Base-by-base conservation (phyloP, 140 eudicot species). In the Bidens hawaiensis region DNA sequence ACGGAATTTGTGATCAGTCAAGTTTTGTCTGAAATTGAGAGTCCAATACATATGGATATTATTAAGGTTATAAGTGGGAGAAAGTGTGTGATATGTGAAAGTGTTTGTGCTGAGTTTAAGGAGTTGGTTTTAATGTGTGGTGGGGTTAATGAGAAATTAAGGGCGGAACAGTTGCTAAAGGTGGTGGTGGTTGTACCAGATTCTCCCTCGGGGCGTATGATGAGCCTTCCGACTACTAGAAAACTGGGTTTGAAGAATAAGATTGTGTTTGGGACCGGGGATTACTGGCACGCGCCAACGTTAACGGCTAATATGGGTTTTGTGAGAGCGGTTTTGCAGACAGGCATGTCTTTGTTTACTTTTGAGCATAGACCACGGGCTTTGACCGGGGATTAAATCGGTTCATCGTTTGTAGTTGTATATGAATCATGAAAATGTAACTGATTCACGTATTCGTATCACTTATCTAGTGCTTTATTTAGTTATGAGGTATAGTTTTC, bases 291-390 rank as follows among this genome's bases (percentile, higher is more conserved):
- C 26, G 88, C 95, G 6, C 94, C 82, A 19, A 88, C 99, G 3
- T 51, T 93, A 70, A 88, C 95, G 50, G 95, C 96, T 54, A 93
- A 93, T 47, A 81, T 85, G 95, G 99, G 83, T 41, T 93, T 93
- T 49, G 95, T 88, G n/a, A 81, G 99, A 80, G 99, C 99, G 30
- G 75, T 93, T 60, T 67, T 72, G 15, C 99, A 88, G 67, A 93
- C 95, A 0, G 99, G 99, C 60, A 82, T 93, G 96, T 73, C 96
- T 30, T 74, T 93, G 34, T 83, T 65, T 36, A 82, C 88, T 53
- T 58, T 78, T 30, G 90, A 85, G 78, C 99, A 93, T 64, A 82
- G 88, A 64, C 94, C 96, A 55, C 83, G 99, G 21, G 94, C 95
- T 48, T 64, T 93, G 14, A 75, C 80, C 21, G 99, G 99, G 1